Conservation (phyloP, 2,329 filamentous ascomycete species). For the Cytospora piceae region DNA sequence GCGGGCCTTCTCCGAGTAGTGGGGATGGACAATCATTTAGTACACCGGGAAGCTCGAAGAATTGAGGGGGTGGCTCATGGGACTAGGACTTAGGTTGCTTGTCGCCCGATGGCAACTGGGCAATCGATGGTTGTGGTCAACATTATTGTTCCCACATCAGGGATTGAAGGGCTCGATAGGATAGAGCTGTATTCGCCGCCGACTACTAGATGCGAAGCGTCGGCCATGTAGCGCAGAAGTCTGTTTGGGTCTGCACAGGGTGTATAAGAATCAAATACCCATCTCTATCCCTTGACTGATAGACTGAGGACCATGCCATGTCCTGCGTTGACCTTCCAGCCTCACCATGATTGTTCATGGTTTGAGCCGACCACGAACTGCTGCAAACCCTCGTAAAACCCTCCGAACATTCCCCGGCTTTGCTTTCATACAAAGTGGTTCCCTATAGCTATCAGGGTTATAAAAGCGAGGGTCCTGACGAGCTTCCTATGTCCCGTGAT, state of each 20-base stretch:
- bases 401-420: too few relatives aligned
- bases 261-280: slow-evolving; percentile 27
- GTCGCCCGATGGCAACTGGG: not conserved
- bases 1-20: slow-evolving; percentile 26
- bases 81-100: not conserved
- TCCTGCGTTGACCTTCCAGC: not conserved
- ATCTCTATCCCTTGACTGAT: slow-evolving; percentile 5
- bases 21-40: slow-evolving; percentile 29
- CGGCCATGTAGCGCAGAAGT: not conserved
- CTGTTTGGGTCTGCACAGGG: not conserved
- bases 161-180: not conserved
- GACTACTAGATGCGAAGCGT: not conserved
- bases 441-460: too few relatives aligned
- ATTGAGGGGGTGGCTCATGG: not conserved
- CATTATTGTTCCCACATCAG: not conserved
- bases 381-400: too few relatives aligned
- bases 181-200: not conserved
- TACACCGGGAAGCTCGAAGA: slow-evolving; percentile 28
- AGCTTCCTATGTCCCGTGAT: too few relatives aligned
- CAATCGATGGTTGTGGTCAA: not conserved
- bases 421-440: too few relatives aligned
- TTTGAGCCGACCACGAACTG: not conserved
- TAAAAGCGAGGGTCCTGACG: too few relatives aligned
- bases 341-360: not conserved
- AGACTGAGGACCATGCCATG: not conserved